A percentile compares a stretch with the other conserved stretches of the same genome.
Conservation (phyloP, 495 filamentous ascomycete genomes). For the Penicillium soppii region DNA sequence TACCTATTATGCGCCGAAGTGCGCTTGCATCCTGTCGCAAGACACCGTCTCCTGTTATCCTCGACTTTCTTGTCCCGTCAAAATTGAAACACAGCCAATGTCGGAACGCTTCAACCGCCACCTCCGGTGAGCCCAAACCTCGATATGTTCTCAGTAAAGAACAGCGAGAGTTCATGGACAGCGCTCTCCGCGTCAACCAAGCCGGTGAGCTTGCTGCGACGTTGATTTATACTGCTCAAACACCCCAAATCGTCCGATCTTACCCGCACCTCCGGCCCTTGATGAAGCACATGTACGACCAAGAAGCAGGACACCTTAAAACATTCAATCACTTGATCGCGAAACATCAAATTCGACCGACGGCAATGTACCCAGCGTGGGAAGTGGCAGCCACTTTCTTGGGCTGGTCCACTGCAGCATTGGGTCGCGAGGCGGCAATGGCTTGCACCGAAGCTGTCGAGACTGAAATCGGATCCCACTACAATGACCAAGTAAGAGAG, state of each 20-base stretch:
- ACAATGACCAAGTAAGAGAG: conserved; percentile 84
- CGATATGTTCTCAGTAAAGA: conserved; percentile 63
- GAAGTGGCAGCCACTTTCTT: conserved; percentile 76
- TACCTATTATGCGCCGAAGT: conserved; percentile 20
- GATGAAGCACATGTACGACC: conserved; percentile 98
- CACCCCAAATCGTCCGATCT: conserved; percentile 65
- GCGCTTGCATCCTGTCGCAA: conserved; percentile 16
- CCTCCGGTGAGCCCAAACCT: conserved; percentile 33
- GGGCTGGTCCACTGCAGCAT: conserved; percentile 84
- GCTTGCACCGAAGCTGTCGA: conserved; percentile 98
- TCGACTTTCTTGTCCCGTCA: conserved; percentile 47
- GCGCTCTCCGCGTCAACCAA: conserved; percentile 86
- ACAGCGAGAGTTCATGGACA: conserved; percentile 75
- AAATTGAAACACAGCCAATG: conserved; percentile 19
- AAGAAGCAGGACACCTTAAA: conserved; percentile 82
- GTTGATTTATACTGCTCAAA: conserved; percentile 82
- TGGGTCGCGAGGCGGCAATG: conserved; percentile 96
- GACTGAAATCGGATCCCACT: conserved; percentile 95
- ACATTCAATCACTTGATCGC: conserved; percentile 85
- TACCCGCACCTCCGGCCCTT: conserved; percentile 85
- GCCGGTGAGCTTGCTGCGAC: conserved; percentile 86
- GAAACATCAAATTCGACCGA: conserved; percentile 88
- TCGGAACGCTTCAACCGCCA: conserved; percentile 31
- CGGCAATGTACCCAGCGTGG: conserved; percentile 93
- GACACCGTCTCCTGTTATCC: conserved; percentile 24